Evolutionary conservation across 2,329 filamentous ascomycete species (phyloP).

Genomic region (Tolypocladium paradoxum): DNA sequence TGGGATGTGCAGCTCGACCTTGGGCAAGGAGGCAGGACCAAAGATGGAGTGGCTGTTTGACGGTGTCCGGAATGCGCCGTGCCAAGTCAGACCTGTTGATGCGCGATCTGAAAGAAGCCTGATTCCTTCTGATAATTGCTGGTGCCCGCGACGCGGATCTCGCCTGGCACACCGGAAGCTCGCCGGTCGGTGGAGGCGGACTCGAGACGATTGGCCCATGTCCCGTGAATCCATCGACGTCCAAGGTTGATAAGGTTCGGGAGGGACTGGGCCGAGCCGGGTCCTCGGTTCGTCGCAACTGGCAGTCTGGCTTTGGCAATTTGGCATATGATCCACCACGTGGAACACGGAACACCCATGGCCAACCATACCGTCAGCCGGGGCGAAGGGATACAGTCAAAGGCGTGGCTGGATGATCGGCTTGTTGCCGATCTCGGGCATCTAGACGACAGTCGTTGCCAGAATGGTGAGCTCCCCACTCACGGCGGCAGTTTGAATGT

Average conservation of each 20-base stretch:
- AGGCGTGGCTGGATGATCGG: not conserved
- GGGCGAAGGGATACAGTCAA: not conserved
- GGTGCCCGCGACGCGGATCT: not conserved
- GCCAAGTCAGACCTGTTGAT: not conserved
- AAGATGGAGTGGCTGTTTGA: not conserved
- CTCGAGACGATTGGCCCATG: not conserved
- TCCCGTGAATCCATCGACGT: not conserved
- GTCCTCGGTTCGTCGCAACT: not conserved
- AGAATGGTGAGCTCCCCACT: not conserved
- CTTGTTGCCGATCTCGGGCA: too few relatives aligned
- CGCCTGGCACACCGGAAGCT: not conserved
- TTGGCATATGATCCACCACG: too few relatives aligned
- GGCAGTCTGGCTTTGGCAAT: not conserved
- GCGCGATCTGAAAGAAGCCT: not conserved
- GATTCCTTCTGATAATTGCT: not conserved
- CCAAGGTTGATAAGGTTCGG: too few relatives aligned
- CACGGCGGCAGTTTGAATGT: not conserved
- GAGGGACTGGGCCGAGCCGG: not conserved
- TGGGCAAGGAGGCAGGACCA: slow-evolving; percentile 44
- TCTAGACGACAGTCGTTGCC: not conserved
- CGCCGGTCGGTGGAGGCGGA: not conserved
- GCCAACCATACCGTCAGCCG: not conserved
- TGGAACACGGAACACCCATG: too few relatives aligned
- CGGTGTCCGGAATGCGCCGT: not conserved
- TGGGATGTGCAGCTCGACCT: slow-evolving; percentile 76